Evolutionary conservation across 192 early-diverging fungal species (phyloP).

Genomic region (Chytriomyces hyalinus): DNA sequence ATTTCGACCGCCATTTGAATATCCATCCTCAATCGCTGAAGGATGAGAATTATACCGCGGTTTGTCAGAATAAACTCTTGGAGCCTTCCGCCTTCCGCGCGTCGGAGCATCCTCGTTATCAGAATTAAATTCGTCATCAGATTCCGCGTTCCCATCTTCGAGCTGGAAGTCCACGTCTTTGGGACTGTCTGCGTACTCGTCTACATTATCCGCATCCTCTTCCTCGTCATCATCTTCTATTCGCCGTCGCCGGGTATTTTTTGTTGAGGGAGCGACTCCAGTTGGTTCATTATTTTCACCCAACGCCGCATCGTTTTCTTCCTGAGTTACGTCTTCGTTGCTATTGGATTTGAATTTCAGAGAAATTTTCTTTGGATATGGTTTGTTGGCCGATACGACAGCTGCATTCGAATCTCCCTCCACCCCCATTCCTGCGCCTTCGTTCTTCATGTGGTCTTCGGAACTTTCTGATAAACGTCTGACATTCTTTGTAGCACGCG

Average conservation of each 20-base stretch:
- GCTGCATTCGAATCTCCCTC: not conserved
- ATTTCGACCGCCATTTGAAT: not conserved
- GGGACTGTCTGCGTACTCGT: constrained; percentile 7
- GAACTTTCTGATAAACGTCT: not conserved
- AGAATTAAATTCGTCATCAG: not conserved
- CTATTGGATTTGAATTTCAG: constrained; percentile 11
- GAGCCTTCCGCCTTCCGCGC: not conserved
- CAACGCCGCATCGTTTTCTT: not conserved
- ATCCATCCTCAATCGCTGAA: not conserved
- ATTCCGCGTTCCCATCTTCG: constrained; percentile 14
- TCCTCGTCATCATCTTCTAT: constrained; percentile 3
- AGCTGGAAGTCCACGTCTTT: constrained; percentile 8
- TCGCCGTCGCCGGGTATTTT: not conserved
- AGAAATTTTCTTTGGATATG: constrained; percentile 13
- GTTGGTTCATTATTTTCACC: not conserved
- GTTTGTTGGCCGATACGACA: not conserved
- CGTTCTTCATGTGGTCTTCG: not conserved
- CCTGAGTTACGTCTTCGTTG: not conserved
- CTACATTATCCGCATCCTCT: constrained; percentile 23
- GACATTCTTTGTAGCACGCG: not conserved
- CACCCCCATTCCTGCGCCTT: not conserved
- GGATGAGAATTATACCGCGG: not conserved
- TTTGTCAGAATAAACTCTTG: not conserved
- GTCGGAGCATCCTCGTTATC: not conserved
- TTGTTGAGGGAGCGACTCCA: not conserved